Conservation (phyloP, 306 rosid genomes). For the Prunus persica region Prunus_persica_NCBIv2 NC_034012.1:23474501-23475000, state of each 20-base stretch:
- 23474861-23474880: neutral
- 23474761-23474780: neutral
- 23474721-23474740: neutral
- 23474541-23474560: conserved; percentile 1
- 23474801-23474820: neutral
- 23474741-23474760: neutral
- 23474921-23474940: too few relatives aligned
- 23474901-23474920: too few relatives aligned
- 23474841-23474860: neutral
- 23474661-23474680: neutral
- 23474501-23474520: too few relatives aligned
- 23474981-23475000: too few relatives aligned
- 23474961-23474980: too few relatives aligned
- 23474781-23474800: neutral
- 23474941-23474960: too few relatives aligned
- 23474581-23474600: neutral
- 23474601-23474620: neutral
- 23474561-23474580: neutral
- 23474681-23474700: too few relatives aligned
- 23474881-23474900: too few relatives aligned
- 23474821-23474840: neutral
- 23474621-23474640: neutral
- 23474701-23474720: neutral
- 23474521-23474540: neutral
- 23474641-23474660: neutral